Conservation (phyloP, 805 yeast species). For the Spathaspora passalidarum region DNA sequence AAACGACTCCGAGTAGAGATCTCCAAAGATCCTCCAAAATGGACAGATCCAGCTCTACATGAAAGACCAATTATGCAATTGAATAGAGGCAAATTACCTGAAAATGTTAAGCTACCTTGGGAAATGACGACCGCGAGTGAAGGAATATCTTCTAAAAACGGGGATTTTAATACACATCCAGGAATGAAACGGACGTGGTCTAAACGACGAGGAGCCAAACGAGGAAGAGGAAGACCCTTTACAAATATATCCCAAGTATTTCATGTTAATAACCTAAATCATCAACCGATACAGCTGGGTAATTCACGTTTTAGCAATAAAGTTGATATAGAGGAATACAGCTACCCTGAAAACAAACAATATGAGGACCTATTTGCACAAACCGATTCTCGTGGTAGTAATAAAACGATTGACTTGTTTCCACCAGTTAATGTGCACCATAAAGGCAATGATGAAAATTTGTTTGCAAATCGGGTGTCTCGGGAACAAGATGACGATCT, state of each 20-base stretch:
- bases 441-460: background rate
- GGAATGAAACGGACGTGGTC: no score
- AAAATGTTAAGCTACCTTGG: conserved; percentile 53
- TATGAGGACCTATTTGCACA: background rate
- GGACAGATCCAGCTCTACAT: no score
- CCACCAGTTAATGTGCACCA: no score
- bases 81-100: conserved; percentile 47
- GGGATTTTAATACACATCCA: background rate
- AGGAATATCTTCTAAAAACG: no score
- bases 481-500: no score
- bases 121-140: no score
- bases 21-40: no score
- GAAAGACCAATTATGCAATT: conserved; percentile 51
- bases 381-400: no score
- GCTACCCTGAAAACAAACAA: no score
- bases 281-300: no score
- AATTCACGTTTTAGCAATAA: background rate
- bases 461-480: background rate
- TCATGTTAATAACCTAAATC: background rate
- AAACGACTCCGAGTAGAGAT: conserved; percentile 59
- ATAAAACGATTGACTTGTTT: no score
- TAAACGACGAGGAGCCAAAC: background rate
- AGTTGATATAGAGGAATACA: background rate
- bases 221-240: no score
- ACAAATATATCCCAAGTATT: background rate